These are phyloP conservation scores for Cystofilobasidium capitatum DNA, from an alignment of 768 basidiomycete genomes.

Conservation along the genomic window DNA sequence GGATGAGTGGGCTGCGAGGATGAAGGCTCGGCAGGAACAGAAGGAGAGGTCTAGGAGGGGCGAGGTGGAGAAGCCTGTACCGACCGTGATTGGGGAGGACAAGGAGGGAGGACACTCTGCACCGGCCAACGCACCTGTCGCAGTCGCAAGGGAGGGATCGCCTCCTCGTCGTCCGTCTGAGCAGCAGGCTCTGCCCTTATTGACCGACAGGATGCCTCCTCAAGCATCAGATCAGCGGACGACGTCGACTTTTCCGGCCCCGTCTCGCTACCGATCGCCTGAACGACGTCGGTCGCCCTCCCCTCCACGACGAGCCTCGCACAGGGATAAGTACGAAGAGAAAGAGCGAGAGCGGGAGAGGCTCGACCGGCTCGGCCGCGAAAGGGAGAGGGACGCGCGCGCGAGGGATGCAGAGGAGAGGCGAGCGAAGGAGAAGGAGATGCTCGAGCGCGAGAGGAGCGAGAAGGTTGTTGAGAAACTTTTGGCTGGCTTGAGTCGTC, in stretches of 20 bases:
- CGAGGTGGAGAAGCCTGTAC: background rate
- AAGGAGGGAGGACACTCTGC: background rate
- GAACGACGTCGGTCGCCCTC: background rate
- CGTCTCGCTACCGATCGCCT: background rate
- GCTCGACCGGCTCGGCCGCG: background rate
- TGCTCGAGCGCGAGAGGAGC: background rate
- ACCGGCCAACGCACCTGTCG: too few species aligned
- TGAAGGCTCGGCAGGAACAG: conserved; percentile 4
- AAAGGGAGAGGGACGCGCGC: background rate
- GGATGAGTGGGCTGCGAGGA: conserved; percentile 19
- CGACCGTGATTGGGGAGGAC: background rate
- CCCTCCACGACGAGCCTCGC: background rate
- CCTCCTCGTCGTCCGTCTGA: background rate
- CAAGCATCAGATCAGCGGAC: too few species aligned
- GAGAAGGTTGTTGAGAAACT: background rate
- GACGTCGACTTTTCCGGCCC: background rate
- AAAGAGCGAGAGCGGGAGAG: background rate
- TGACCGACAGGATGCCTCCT: too few species aligned
- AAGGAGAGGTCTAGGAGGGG: conserved; percentile 6
- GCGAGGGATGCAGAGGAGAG: background rate
- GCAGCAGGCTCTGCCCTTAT: background rate
- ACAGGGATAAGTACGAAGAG: background rate
- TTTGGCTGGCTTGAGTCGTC: background rate
- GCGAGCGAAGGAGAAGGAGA: background rate
- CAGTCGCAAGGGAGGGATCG: too few species aligned